Evolutionary conservation across 257 asterid species (phyloP).

Genomic region (Solanum dulcamara): DNA sequence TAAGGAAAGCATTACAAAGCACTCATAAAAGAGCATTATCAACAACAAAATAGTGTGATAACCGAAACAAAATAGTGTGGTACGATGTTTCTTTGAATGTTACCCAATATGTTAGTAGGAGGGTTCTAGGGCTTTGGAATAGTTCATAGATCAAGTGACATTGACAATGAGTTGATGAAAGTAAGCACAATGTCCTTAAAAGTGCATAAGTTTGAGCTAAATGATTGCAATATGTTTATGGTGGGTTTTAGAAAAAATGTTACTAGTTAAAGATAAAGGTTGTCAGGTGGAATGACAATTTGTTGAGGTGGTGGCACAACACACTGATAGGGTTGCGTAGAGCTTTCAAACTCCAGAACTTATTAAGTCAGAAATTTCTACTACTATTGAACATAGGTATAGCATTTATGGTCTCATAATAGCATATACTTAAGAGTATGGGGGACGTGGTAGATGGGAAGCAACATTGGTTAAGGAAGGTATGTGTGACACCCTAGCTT

Average conservation of each 20-base stretch:
- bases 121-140: not conserved
- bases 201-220: not conserved
- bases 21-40: too few species aligned
- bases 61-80: too few species aligned
- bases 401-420: not conserved
- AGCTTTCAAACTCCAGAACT: not conserved
- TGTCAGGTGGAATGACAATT: not conserved
- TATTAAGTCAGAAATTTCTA: not conserved
- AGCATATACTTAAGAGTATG: not conserved
- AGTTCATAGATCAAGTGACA: not conserved
- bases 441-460: not conserved
- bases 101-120: not conserved
- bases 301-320: not conserved
- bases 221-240: not conserved
- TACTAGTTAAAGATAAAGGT: not conserved
- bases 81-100: not conserved
- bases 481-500: too few species aligned
- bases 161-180: not conserved
- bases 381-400: not conserved
- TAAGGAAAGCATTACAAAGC: too few species aligned
- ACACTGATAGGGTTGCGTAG: not conserved
- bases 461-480: not conserved
- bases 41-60: too few species aligned
- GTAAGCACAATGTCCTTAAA: not conserved
- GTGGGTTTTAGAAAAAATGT: not conserved